Conservation (phyloP, 2,329 filamentous ascomycete species). For the Alternaria sp. region DNA sequence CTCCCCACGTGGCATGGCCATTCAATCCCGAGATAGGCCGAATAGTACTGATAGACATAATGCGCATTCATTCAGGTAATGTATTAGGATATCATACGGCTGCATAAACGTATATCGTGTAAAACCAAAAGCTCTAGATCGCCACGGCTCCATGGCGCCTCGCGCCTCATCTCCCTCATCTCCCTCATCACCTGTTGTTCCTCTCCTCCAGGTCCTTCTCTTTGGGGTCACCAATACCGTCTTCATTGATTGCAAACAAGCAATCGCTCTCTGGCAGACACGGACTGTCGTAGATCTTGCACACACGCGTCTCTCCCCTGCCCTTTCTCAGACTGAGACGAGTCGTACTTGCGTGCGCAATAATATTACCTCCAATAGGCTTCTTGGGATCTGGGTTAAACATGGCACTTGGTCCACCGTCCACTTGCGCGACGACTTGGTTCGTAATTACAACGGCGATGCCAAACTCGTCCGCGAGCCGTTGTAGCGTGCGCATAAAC, state of each 20-base stretch:
- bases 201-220: conserved; percentile 91
- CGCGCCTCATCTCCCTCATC: neutral
- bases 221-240: conserved; percentile 93
- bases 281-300: conserved; percentile 99
- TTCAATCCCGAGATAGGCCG: neutral
- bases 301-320: conserved; percentile 90
- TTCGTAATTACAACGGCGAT: conserved; percentile 99
- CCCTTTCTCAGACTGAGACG: conserved; percentile 95
- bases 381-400: conserved; percentile 99
- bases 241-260: conserved; percentile 94
- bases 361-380: conserved; percentile 98
- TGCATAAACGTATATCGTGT: conserved; percentile 3
- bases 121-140: conserved; percentile 11
- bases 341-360: conserved; percentile 95
- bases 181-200: conserved; percentile 23
- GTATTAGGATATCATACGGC: conserved; percentile 2
- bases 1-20: neutral
- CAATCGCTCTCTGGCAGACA: conserved; percentile 96
- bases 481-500: conserved; percentile 84
- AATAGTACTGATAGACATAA: neutral
- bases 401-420: conserved; percentile 95
- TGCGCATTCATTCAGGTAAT: neutral
- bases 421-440: conserved; percentile 97
- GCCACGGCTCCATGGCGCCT: neutral
- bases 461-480: conserved; percentile 81